These are phyloP conservation scores for Kluyveromyces wickerhamii DNA, from an alignment of 805 yeast species.

Conservation along the genomic window DNA sequence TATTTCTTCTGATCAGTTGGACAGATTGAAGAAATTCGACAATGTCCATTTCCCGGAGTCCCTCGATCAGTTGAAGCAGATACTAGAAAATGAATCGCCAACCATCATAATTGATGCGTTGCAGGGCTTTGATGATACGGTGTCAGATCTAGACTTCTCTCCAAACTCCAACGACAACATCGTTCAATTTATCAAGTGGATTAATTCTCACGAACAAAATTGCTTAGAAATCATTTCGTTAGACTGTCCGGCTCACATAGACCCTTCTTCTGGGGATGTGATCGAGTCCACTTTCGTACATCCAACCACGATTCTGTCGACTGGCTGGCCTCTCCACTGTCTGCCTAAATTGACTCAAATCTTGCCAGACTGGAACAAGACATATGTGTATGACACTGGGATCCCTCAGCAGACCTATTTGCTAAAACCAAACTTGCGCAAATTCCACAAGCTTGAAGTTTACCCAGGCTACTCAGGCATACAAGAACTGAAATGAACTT, in stretches of 20 bases:
- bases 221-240: slow-evolving; percentile 2
- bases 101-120: slow-evolving; percentile 77
- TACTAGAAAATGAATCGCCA: slow-evolving; percentile 42
- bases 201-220: slow-evolving; percentile 32
- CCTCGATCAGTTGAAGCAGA: slow-evolving; percentile 30
- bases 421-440: slow-evolving; percentile 3
- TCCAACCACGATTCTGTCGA: slow-evolving; percentile 4
- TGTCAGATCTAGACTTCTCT: slow-evolving; percentile 41
- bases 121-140: slow-evolving; percentile 71
- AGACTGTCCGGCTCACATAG: slow-evolving; percentile 6
- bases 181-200: slow-evolving; percentile 45
- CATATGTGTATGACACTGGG: slow-evolving; percentile 4
- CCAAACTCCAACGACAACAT: slow-evolving; percentile 8
- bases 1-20: slow-evolving; percentile 41
- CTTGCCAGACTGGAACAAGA: slow-evolving; percentile 5
- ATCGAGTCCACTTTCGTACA: slow-evolving; percentile 3
- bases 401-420: slow-evolving; percentile 4
- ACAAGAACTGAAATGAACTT: slow-evolving; percentile 2
- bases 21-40: slow-evolving; percentile 38
- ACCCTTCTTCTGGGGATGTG: slow-evolving; percentile 5
- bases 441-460: slow-evolving; percentile 3
- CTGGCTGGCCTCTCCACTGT: slow-evolving; percentile 5
- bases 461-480: slow-evolving; percentile 3
- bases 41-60: slow-evolving; percentile 15
- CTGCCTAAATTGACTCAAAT: slow-evolving; percentile 4